These are phyloP conservation scores for Venturia oleaginea DNA, from an alignment of 2,329 filamentous ascomycete genomes.

Conservation along the genomic window DNA sequence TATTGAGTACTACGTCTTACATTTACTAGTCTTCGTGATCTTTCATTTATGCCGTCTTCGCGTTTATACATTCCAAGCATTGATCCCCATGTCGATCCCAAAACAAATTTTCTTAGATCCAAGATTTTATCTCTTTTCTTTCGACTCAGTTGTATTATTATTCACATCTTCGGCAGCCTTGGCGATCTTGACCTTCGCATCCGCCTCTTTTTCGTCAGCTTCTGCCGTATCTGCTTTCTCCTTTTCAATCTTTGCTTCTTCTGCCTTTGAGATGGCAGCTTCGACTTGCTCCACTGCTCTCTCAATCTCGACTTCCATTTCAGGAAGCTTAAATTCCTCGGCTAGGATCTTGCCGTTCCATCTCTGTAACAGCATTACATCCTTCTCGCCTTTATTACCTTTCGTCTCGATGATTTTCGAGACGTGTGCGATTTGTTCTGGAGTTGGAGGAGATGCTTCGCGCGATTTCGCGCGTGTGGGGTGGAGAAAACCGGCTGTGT, in stretches of 20 bases:
- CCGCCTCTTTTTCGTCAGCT: neutral
- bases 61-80: neutral
- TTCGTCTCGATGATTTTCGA: conserved; percentile 25
- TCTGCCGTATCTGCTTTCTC: conserved; percentile 22
- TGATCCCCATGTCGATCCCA: neutral
- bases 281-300: conserved; percentile 44
- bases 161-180: neutral
- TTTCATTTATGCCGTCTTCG: neutral
- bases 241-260: conserved; percentile 26
- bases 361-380: conserved; percentile 40
- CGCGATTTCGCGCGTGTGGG: conserved; percentile 22
- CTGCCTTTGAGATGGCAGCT: conserved; percentile 23
- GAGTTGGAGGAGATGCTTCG: neutral
- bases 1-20: neutral
- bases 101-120: neutral
- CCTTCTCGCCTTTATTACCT: conserved; percentile 32
- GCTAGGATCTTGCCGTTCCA: conserved; percentile 45
- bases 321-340: conserved; percentile 38
- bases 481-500: conserved; percentile 45
- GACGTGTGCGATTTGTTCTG: neutral
- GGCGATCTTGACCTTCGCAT: neutral
- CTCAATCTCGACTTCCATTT: conserved; percentile 47
- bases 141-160: neutral
- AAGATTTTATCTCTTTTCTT: neutral
- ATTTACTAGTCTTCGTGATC: neutral